Evolutionary conservation across 2,329 filamentous ascomycete genomes (phyloP).

Genomic region (Ceratocystis diversiconidia): DNA sequence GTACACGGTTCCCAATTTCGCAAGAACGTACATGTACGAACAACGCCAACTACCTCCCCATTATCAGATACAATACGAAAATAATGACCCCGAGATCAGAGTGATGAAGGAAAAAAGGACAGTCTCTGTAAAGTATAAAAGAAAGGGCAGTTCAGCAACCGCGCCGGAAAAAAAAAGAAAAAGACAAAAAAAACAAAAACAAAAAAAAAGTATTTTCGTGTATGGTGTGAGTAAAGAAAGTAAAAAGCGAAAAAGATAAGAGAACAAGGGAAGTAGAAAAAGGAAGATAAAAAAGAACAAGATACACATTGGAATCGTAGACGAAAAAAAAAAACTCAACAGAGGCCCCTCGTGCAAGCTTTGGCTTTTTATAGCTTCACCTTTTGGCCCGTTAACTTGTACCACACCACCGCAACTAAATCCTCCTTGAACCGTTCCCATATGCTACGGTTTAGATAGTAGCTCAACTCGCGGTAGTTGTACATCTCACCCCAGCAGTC

Average conservation of each 20-base stretch:
- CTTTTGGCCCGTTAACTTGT: conserved; percentile 47
- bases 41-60: too few species aligned
- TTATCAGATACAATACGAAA: background rate
- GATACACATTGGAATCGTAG: conserved; percentile 19
- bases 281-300: conserved; percentile 6
- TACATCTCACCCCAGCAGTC: conserved; percentile 99
- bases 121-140: conserved; percentile 1
- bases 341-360: background rate
- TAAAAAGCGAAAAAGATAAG: conserved; percentile 2
- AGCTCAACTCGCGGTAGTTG: conserved; percentile 80
- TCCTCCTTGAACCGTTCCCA: conserved; percentile 70
- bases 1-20: too few species aligned
- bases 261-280: conserved; percentile 8
- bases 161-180: background rate
- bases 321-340: background rate
- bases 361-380: conserved; percentile 36
- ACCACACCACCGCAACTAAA: conserved; percentile 45
- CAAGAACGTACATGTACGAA: too few species aligned
- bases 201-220: conserved; percentile 4
- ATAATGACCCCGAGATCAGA: background rate
- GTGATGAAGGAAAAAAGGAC: background rate
- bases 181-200: background rate
- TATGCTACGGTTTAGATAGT: conserved; percentile 66
- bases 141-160: background rate
- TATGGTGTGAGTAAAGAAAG: background rate